A percentile compares a stretch with the other conserved stretches of the same genome.
Conservation (phyloP, 2,329 filamentous ascomycete species). For the Epichloe aotearoae region DNA sequence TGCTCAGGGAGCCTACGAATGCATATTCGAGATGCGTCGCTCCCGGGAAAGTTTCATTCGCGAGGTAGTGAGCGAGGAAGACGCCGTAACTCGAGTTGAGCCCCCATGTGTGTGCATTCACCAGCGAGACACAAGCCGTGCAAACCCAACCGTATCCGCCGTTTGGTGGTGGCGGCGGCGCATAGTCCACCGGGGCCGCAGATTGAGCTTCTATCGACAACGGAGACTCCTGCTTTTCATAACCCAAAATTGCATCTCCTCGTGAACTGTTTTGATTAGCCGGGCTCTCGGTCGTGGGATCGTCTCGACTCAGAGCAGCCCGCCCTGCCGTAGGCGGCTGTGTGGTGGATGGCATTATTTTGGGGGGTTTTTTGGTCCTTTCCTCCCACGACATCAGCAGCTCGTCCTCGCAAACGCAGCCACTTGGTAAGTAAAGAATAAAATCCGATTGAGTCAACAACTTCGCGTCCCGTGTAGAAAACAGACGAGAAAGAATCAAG, state of each 20-base stretch:
- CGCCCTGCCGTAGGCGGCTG: neutral
- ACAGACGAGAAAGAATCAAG: no score
- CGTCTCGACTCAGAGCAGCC: neutral
- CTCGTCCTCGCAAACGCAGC: no score
- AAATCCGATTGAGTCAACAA: no score
- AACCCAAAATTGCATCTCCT: neutral
- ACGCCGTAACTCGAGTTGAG: conserved; percentile 43
- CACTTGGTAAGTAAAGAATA: no score
- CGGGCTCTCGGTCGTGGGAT: neutral
- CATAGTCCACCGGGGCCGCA: neutral
- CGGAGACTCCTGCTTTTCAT: neutral
- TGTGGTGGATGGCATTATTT: neutral
- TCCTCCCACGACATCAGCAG: neutral
- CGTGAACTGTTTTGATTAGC: neutral
- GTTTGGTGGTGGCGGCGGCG: conserved; percentile 31
- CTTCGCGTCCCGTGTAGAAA: no score
- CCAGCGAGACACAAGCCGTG: conserved; percentile 26
- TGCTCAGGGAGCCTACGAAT: conserved; percentile 48
- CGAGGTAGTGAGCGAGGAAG: conserved; percentile 44
- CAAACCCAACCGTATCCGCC: conserved; percentile 44
- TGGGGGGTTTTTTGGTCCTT: neutral
- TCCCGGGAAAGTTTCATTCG: conserved; percentile 46
- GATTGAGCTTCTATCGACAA: neutral
- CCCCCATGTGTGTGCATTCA: conserved; percentile 64
- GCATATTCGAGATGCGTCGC: conserved; percentile 56